These are phyloP conservation scores for Biancaea sappan DNA, from an alignment of 306 rosid species.

Conservation along the genomic window DNA sequence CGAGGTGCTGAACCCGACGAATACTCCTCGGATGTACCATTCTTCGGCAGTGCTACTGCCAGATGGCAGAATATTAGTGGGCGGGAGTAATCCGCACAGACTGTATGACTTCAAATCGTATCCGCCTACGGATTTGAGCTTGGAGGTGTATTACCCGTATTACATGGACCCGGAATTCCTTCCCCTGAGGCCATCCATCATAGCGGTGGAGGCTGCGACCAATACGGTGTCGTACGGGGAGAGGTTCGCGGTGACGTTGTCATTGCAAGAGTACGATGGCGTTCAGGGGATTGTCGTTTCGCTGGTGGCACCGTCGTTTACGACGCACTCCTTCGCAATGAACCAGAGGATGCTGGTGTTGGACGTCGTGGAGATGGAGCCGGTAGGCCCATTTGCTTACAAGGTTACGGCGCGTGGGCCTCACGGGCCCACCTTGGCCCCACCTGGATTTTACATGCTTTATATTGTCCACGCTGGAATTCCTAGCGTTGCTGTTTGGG, in stretches of 20 bases:
- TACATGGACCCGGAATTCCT: slow-evolving; percentile 43
- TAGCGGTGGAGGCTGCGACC: slow-evolving; percentile 37
- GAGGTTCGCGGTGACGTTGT: slow-evolving; percentile 47
- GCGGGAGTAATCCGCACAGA: slow-evolving; percentile 80
- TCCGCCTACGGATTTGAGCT: slow-evolving; percentile 67
- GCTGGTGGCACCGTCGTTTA: slow-evolving; percentile 69
- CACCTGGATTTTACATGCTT: slow-evolving; percentile 74
- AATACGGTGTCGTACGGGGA: slow-evolving; percentile 42
- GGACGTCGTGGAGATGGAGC: slow-evolving; percentile 24
- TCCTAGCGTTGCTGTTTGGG: slow-evolving; percentile 68
- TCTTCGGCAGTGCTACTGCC: slow-evolving; percentile 65
- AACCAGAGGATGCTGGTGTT: slow-evolving; percentile 63
- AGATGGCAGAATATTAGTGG: slow-evolving; percentile 73
- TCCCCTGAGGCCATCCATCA: slow-evolving; percentile 42
- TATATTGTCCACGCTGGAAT: slow-evolving; percentile 64
- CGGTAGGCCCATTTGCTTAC: slow-evolving; percentile 32
- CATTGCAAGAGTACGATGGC: slow-evolving; percentile 6
- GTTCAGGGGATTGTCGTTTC: slow-evolving; percentile 27
- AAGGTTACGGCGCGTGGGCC: slow-evolving; percentile 59
- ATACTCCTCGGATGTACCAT: slow-evolving; percentile 66
- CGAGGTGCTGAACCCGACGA: slow-evolving; percentile 44
- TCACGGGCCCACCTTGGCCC: slow-evolving; percentile 49
- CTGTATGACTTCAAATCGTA: slow-evolving; percentile 52
- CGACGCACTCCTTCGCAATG: slow-evolving; percentile 73
- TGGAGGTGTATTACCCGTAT: slow-evolving; percentile 62